These are phyloP conservation scores for Pleurotus sapidus DNA, from an alignment of 768 basidiomycete genomes.

Conservation along the genomic window DNA sequence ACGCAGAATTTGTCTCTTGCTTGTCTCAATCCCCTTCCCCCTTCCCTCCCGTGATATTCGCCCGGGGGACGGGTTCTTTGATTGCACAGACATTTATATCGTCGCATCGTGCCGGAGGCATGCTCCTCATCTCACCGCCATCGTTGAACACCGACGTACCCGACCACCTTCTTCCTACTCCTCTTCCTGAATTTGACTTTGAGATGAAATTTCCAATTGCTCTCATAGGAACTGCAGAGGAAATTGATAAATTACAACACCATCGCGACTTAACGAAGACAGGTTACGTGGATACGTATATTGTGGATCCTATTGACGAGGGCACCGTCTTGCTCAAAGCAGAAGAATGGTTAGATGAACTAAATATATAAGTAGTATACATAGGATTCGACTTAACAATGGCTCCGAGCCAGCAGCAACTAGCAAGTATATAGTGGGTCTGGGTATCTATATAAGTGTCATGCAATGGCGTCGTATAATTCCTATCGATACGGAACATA, in stretches of 20 bases:
- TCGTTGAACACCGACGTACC: constrained; percentile 33
- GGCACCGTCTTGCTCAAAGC: constrained; percentile 37
- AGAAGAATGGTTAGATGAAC: constrained; percentile 53
- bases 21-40: constrained; percentile 39
- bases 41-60: constrained; percentile 58
- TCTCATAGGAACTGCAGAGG: constrained; percentile 36
- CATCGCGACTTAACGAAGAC: constrained; percentile 39
- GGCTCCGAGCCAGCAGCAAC: no score
- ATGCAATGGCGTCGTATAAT: no score
- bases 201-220: constrained; percentile 63
- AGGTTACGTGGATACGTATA: constrained; percentile 34
- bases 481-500: no score
- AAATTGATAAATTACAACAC: constrained; percentile 29
- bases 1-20: not conserved
- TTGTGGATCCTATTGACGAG: constrained; percentile 31
- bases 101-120: constrained; percentile 58
- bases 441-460: not conserved
- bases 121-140: constrained; percentile 62
- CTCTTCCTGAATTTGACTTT: constrained; percentile 51
- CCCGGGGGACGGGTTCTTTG: constrained; percentile 45
- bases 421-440: not conserved
- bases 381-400: not conserved
- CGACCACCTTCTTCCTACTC: constrained; percentile 26
- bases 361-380: constrained; percentile 33
- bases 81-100: constrained; percentile 69